phyloP scores from a whole-genome alignment of 768 basidiomycete genomes.

The Tricholoma hemisulphureum region DNA sequence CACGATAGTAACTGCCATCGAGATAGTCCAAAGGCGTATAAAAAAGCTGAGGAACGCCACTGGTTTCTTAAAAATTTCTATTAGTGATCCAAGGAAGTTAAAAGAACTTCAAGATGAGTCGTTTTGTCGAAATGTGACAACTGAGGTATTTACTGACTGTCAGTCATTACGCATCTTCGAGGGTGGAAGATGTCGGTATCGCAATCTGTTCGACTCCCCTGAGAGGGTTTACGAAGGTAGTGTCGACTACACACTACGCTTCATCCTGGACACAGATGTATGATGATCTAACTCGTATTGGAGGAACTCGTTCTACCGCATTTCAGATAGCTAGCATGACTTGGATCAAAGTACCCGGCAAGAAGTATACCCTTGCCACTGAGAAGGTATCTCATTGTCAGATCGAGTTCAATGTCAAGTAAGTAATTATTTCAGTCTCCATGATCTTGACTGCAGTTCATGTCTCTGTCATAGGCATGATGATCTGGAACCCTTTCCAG shows the following conservation, averaged over 20 bases:
- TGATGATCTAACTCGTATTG: too few species aligned
- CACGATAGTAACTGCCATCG: neutral
- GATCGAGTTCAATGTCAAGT: constrained; percentile 7
- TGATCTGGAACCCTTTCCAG: constrained; percentile 5
- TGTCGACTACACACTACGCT: neutral
- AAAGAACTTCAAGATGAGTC: neutral
- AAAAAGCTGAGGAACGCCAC: neutral
- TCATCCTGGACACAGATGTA: constrained; percentile 4
- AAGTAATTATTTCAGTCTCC: neutral
- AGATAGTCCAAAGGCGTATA: neutral
- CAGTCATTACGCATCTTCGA: constrained; percentile 1
- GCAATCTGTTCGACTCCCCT: neutral
- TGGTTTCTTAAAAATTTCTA: neutral
- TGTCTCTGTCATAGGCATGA: constrained; percentile 2
- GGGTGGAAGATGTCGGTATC: neutral
- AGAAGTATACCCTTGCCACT: neutral
- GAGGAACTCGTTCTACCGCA: neutral
- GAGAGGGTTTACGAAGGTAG: neutral
- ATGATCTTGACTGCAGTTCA: neutral
- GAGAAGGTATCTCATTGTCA: constrained; percentile 6
- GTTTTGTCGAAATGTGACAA: neutral
- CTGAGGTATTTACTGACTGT: neutral
- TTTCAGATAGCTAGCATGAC: constrained; percentile 8
- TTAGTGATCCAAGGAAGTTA: neutral
- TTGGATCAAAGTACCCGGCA: constrained; percentile 11